phyloP scores from a whole-genome alignment of 345 rosid genomes.

The Corymbia maculata region DNA sequence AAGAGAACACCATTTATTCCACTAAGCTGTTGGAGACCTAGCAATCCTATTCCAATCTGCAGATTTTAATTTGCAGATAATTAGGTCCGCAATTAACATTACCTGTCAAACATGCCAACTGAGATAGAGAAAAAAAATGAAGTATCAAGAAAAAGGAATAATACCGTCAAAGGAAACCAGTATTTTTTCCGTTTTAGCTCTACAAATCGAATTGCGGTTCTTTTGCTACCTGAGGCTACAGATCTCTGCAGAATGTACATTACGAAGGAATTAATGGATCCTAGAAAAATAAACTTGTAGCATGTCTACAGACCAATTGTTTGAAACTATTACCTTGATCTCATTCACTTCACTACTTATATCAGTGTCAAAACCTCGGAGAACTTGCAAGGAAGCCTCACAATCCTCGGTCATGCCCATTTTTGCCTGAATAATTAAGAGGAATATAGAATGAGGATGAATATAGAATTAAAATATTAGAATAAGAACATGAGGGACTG shows the following conservation, averaged over 20 bases:
- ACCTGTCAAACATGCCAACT: neutral
- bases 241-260: slow-evolving; percentile 41
- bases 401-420: slow-evolving; percentile 98
- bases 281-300: neutral
- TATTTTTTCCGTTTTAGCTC: slow-evolving; percentile 61
- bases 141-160: neutral
- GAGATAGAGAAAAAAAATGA: neutral
- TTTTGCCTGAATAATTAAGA: slow-evolving; percentile 54
- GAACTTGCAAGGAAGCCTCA: slow-evolving; percentile 95
- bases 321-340: slow-evolving; percentile 54
- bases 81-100: neutral
- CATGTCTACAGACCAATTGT: neutral
- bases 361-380: slow-evolving; percentile 88
- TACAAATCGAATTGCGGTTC: slow-evolving; percentile 43
- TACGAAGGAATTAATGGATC: neutral
- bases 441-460: neutral
- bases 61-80: neutral
- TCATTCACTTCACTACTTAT: slow-evolving; percentile 82
- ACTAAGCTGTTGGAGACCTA: slow-evolving; percentile 78
- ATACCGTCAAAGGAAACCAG: slow-evolving; percentile 61
- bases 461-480: neutral
- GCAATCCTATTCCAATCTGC: slow-evolving; percentile 91
- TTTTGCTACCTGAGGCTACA: slow-evolving; percentile 66
- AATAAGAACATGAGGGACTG: neutral
- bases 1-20: slow-evolving; percentile 88